Percentiles rank a stretch among this genome's conserved stretches.
These are phyloP conservation scores for Rhizophagus prolifer DNA, from an alignment of 192 early-diverging fungal genomes.

Conservation along the genomic window DNA sequence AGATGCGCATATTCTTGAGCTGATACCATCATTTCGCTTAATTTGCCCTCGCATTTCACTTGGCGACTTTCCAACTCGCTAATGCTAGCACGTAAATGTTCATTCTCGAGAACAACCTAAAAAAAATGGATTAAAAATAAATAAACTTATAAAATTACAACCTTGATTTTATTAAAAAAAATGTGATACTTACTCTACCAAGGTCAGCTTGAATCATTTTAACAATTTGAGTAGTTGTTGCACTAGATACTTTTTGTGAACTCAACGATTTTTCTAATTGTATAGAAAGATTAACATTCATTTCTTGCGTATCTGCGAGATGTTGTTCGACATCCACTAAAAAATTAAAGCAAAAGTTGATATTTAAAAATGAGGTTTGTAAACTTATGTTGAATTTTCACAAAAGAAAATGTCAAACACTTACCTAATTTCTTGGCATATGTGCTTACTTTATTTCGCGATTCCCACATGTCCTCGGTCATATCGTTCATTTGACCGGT, in stretches of 20 bases:
- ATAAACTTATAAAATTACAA: not conserved
- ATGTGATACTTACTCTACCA: conserved; percentile 39
- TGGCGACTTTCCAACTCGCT: conserved; percentile 58
- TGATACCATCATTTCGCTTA: conserved; percentile 54
- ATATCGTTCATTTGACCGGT: conserved; percentile 61
- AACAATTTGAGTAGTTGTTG: conserved; percentile 59
- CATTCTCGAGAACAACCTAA: conserved; percentile 53
- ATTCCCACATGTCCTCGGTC: conserved; percentile 57
- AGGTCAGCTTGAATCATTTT: conserved; percentile 59
- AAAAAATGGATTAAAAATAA: not conserved
- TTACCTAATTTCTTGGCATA: conserved; percentile 55
- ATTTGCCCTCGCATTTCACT: conserved; percentile 51
- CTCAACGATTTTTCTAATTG: conserved; percentile 52
- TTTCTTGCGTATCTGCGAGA: conserved; percentile 51
- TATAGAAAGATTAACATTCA: conserved; percentile 54
- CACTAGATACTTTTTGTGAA: conserved; percentile 54
- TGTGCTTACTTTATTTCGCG: conserved; percentile 49
- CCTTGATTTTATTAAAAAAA: not conserved
- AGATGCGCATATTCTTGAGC: conserved; percentile 58
- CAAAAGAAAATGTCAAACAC: not conserved
- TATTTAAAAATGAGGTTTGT: not conserved
- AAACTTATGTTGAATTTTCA: not conserved
- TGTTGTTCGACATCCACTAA: conserved; percentile 58
- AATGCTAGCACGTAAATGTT: conserved; percentile 48
- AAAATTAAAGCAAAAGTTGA: not conserved